Evolutionary conservation across 2,329 filamentous ascomycete genomes (phyloP).

Genomic region (Knufia fluminis): DNA sequence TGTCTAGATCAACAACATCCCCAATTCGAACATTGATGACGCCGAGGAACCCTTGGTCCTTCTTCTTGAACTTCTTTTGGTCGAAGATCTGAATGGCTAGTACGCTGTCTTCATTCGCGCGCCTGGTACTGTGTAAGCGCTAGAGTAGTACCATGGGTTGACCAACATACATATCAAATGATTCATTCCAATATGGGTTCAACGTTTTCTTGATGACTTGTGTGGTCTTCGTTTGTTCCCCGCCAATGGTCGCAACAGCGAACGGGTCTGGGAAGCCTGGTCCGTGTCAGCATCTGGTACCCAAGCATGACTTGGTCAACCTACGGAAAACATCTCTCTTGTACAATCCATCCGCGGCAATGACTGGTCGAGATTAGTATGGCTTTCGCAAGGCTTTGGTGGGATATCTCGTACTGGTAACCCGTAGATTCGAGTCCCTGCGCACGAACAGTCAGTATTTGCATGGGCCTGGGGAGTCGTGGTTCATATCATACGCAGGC

Average conservation of each 20-base stretch:
- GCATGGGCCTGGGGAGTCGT: background rate
- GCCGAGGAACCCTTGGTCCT: conserved; percentile 96
- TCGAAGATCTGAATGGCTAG: conserved; percentile 97
- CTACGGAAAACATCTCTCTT: conserved; percentile 98
- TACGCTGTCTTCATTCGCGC: conserved; percentile 89
- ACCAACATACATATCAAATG: conserved; percentile 79
- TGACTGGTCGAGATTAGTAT: conserved; percentile 53
- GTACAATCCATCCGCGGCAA: conserved; percentile 95
- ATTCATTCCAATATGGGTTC: conserved; percentile 99
- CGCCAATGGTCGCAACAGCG: conserved; percentile 90
- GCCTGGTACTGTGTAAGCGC: conserved; percentile 43
- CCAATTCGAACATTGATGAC: conserved; percentile 96
- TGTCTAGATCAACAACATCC: conserved; percentile 82
- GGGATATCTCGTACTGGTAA: conserved; percentile 62
- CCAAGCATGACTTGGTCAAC: conserved; percentile 31
- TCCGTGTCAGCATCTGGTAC: conserved; percentile 4
- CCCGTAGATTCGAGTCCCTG: conserved; percentile 77
- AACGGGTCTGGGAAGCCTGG: conserved; percentile 95
- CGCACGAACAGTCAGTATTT: conserved; percentile 13
- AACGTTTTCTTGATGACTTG: conserved; percentile 93
- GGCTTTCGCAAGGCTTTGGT: conserved; percentile 11
- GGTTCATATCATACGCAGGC: conserved; percentile 51
- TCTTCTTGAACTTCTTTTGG: conserved; percentile 99
- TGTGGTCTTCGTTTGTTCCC: conserved; percentile 97
- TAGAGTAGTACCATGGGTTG: background rate